Evolutionary conservation across 805 yeast species (phyloP), one percentile per base, ranked within the genome.

Genomic region (Suhomyces prunicola): DNA sequence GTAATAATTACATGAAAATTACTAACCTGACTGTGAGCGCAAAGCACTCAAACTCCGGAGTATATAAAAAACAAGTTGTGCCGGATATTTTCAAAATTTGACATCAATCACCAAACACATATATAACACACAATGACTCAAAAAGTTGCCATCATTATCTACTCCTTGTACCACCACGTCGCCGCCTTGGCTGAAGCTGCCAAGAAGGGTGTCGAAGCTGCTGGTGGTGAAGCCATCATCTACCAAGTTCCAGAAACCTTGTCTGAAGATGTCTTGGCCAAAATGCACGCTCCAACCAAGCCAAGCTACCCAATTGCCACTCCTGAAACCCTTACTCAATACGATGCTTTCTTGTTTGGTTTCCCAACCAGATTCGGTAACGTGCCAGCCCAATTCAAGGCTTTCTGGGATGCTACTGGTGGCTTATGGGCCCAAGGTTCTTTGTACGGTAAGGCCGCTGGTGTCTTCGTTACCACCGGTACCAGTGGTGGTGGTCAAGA

Each of bases 401-500:
- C 87, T 17, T 89, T 87, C 78, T 82, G 88, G 82, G 96, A 87
- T 64, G 70, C 83, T 52, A 85, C 92, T 44, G 94, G 94, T 66
- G 84, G 84, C 33, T 75, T 87, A 61, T 90, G 96, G 96, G 90
- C 87, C 47, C 50, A 66, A 17, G 93, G 94, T 65, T 82, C 84
- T 27, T 75, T 88, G 57, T 74, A 79, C 67, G 92, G 91, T 60
- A 89, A 89, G 73, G 83, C 83, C 55, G 90, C 83, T 39, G 90
- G 88, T 63, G 64, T 85, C 61, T 90, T 90, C 66, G 83, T 82
- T 52, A 80, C 89, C 50, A 85, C 91, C 41, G 90, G 91, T 64
- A 76, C 90, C 51, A 81, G 72, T 58, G 92, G 93, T 63, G 94
- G 96, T 64, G 96, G 96, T 66, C 90, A 86, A 70, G 96, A 90